Evolutionary conservation across 2,329 filamentous ascomycete species (phyloP).

Genomic region (Kalaharituber pfeilii): DNA sequence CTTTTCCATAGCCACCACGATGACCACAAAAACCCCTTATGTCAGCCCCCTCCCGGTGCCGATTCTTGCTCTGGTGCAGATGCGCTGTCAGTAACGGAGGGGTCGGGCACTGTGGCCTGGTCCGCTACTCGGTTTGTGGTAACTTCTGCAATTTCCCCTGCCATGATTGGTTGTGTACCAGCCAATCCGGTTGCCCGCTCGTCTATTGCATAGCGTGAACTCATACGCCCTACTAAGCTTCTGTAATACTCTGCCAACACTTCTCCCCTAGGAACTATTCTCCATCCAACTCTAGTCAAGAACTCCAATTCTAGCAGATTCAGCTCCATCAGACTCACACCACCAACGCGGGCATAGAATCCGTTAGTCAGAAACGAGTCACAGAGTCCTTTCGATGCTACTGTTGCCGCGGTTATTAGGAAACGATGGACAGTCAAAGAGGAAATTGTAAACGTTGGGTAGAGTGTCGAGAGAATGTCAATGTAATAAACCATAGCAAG

Average conservation of each 20-base stretch:
- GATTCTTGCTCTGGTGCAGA: not conserved
- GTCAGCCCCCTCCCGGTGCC: not conserved
- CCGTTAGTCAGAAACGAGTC: conserved; percentile 98
- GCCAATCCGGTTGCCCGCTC: conserved; percentile 1
- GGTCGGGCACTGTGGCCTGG: not conserved
- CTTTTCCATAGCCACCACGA: no score
- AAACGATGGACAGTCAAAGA: conserved; percentile 94
- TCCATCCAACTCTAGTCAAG: conserved; percentile 81
- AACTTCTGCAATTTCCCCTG: not conserved
- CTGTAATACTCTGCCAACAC: conserved; percentile 85
- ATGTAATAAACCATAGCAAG: conserved; percentile 99
- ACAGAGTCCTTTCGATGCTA: conserved; percentile 86
- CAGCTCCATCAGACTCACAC: conserved; percentile 75
- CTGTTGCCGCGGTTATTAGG: conserved; percentile 84
- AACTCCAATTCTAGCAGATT: conserved; percentile 89
- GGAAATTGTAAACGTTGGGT: conserved; percentile 89
- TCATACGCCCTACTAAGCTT: conserved; percentile 53
- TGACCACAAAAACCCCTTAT: not conserved
- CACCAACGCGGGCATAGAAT: conserved; percentile 84
- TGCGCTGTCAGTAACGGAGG: not conserved
- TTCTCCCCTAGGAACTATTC: conserved; percentile 89
- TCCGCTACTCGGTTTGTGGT: no score
- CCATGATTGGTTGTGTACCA: not conserved
- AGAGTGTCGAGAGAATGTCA: conserved; percentile 78
- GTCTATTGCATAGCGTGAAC: conserved; percentile 39